These are phyloP conservation scores for Ophiocordyceps polyrhachis-furcata DNA, from an alignment of 2,329 filamentous ascomycete species.

Conservation along the genomic window DNA sequence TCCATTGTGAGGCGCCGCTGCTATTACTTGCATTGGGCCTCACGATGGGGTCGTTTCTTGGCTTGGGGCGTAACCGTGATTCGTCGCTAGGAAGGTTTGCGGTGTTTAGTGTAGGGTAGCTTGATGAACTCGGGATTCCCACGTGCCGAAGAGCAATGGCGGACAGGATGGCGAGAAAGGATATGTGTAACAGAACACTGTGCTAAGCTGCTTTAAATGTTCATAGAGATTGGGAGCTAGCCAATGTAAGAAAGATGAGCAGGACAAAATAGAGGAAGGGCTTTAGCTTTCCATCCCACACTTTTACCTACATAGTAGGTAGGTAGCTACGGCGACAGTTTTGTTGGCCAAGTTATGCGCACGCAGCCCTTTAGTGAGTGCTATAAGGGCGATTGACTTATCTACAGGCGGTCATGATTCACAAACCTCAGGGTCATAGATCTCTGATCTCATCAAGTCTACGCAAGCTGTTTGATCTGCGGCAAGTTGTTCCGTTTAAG, in stretches of 20 bases:
- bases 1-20: conserved; percentile 10
- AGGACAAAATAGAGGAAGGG: neutral
- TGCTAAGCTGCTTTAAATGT: neutral
- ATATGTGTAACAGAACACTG: neutral
- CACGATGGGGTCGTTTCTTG: neutral
- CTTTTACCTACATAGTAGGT: no score
- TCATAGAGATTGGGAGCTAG: conserved; percentile 1
- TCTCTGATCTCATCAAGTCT: no score
- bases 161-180: no score
- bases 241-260: neutral
- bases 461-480: no score
- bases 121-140: no score
- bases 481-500: neutral
- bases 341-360: neutral
- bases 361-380: no score
- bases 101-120: no score
- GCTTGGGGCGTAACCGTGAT: no score
- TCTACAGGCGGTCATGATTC: neutral
- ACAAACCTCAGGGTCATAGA: no score
- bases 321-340: neutral
- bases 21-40: neutral
- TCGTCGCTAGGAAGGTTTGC: no score
- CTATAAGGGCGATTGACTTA: neutral
- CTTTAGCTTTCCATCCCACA: neutral
- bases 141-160: no score